Evolutionary conservation across 1,284 basidiomycete genomes (phyloP), one percentile per base, ranked within the genome.

Genomic region (Ustilago hordei): DNA sequence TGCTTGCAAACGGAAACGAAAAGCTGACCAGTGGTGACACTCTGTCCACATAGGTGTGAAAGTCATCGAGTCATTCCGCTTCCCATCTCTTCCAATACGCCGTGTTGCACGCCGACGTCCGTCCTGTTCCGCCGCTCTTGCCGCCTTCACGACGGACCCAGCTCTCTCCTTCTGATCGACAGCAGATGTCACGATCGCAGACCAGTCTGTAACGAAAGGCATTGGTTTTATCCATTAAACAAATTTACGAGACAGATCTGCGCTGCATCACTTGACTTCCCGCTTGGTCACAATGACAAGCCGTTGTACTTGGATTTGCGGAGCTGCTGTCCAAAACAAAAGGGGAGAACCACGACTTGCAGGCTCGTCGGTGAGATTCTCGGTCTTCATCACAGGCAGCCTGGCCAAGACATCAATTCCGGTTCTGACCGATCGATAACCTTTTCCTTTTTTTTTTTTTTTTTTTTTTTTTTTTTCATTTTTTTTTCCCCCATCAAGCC

Each of bases 361-460:
- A 31, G 15, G 48, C 48, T 50, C 31, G 28, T 50, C 48, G 31
- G 48, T 32, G 48, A 50, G 48, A 50, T 50, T 50, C 23, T 55
- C 36, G 38, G 41, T 35, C 17, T 48, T 34, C 43, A 58, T 19
- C 43, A 8, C 32, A 45, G n/a, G 13, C 8, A 41, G 6, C 8
- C 13, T 41, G 39, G 6, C 17, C 13, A 28, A 52, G 36, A 48
- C 31, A 13, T 28, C 55, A 73, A 48, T 68, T 57, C 72, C 72
- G 72, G 63, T 69, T 75, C 67, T 75, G 67, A 53, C 72, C 72
- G 72, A 75, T 75, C 72, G 72, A 75, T 75, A 66, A 66, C 6
- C 19, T 36, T 36, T 38, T 19, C 38, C 13, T 28, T 45, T 38
- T 17, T 34, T 4, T 13, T 34, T 43, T 28, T n/a, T n/a, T n/a